Evolutionary conservation across 2,329 filamentous ascomycete species (phyloP), one percentile per base, ranked within the genome.

Genomic region (Pseudogymnoascus sp.): DNA sequence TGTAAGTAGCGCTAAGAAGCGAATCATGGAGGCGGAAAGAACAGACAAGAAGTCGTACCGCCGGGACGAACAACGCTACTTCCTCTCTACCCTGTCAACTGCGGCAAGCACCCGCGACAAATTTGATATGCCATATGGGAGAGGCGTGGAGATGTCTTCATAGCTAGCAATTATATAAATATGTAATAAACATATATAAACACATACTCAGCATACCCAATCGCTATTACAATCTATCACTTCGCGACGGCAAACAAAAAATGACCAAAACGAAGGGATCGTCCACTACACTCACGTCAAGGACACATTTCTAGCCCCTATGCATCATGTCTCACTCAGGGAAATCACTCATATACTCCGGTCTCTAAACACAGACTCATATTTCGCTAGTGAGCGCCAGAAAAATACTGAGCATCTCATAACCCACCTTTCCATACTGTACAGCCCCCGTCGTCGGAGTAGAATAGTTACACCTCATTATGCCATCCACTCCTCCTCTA

Each of bases 21-120:
- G 58, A 59, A 59, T 59, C 58, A 59, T 59, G 58, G 58, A 59
- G 33, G 33, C 25, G 58, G 58, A 59, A 59, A 40, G 58, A 59
- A 59, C 58, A 59, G 31, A 10, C 58, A 40, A 59, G 58, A 59
- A 59, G 33, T 37, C 58, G 31, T 36, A 40, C 58, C 33, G 58
- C 33, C 58, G 45, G 45, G 45, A 55, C n/a, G 45, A 33, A 18
- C 45, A 55, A 55, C 45, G 45, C 45, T 55, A 55, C 45, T 55
- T 55, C 45, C 45, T 33, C n/a, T 18, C 45, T 55, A 12, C 45
- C 45, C 45, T 55, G 45, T 55, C 45, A 33, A n/a, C 18, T 55
- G 45, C 45, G 45, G 45, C 45, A 55, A 55, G 45, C 18, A 55
- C 45, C 45, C 45, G 45, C 45, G 29, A 55, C n/a, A 55, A 55